Percentiles rank a stretch among this genome's conserved stretches.
Evolutionary conservation across 495 filamentous ascomycete genomes (phyloP).

Genomic region (Trichocladium uniseriatum): DNA sequence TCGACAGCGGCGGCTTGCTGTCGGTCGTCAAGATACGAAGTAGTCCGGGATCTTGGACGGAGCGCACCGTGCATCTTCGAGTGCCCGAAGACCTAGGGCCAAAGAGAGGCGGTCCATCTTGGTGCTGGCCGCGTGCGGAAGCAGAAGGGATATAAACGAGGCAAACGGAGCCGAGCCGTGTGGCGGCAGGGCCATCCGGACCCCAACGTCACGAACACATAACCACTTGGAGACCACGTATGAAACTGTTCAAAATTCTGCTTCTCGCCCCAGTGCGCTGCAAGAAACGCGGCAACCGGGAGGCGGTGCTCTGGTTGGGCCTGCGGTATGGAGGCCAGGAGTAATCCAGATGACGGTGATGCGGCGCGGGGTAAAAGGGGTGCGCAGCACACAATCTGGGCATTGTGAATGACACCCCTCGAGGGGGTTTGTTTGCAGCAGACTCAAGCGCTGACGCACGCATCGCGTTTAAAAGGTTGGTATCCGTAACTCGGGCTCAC

Average conservation of each 20-base stretch:
- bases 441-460: conserved; percentile 6
- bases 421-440: not conserved
- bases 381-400: not conserved
- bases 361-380: conserved; percentile 1
- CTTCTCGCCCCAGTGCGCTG: not conserved
- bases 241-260: not conserved
- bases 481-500: too few species aligned
- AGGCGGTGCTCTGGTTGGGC: conserved; percentile 2
- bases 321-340: not conserved
- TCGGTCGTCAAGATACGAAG: conserved; percentile 2
- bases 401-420: not conserved
- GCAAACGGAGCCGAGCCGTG: not conserved
- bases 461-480: not conserved
- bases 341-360: not conserved
- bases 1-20: not conserved
- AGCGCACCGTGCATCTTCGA: conserved; percentile 4
- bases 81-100: not conserved
- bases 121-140: not conserved
- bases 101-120: not conserved
- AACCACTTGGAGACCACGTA: not conserved
- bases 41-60: not conserved
- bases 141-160: conserved; percentile 2
- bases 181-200: not conserved
- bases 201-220: not conserved
- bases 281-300: not conserved